A percentile compares a stretch with the other conserved stretches of the same genome.
phyloP scores from a whole-genome alignment of 768 basidiomycete genomes.

The Suillus bovinus region DNA sequence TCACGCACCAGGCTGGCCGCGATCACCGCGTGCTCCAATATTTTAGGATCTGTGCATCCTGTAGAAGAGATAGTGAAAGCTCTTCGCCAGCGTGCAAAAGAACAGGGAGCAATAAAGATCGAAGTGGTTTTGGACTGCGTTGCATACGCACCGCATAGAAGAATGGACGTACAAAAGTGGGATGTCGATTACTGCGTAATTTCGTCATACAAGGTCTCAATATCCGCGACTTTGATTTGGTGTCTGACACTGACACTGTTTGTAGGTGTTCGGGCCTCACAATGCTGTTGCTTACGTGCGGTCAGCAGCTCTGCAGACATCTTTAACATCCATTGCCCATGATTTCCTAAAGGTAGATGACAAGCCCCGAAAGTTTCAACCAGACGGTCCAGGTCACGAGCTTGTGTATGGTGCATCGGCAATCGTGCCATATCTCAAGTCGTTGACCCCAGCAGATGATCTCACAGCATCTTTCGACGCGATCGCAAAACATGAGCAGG shows the following conservation, averaged over 20 bases:
- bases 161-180: slow-evolving; percentile 74
- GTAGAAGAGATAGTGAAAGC: slow-evolving; percentile 57
- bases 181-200: slow-evolving; percentile 74
- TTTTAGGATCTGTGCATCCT: slow-evolving; percentile 66
- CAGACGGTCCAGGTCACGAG: slow-evolving; percentile 77
- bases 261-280: slow-evolving; percentile 75
- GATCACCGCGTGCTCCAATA: slow-evolving; percentile 74
- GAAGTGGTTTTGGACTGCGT: slow-evolving; percentile 78
- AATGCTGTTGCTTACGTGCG: slow-evolving; percentile 67
- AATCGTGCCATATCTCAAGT: slow-evolving; percentile 62
- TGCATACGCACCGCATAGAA: slow-evolving; percentile 73
- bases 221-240: background rate
- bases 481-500: slow-evolving; percentile 63
- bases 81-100: slow-evolving; percentile 49
- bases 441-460: slow-evolving; percentile 50
- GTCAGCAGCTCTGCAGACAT: slow-evolving; percentile 42
- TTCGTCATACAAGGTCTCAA: slow-evolving; percentile 70
- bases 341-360: slow-evolving; percentile 60
- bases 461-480: slow-evolving; percentile 54
- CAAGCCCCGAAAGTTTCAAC: slow-evolving; percentile 62
- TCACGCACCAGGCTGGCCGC: slow-evolving; percentile 70
- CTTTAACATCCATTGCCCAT: slow-evolving; percentile 61
- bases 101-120: slow-evolving; percentile 55
- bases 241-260: background rate
- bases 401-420: slow-evolving; percentile 59